A percentile compares a stretch with the other conserved stretches of the same genome.
These are phyloP conservation scores for Pseudomonodictys pantanalensis DNA, from an alignment of 495 filamentous ascomycete species.

Conservation along the genomic window DNA sequence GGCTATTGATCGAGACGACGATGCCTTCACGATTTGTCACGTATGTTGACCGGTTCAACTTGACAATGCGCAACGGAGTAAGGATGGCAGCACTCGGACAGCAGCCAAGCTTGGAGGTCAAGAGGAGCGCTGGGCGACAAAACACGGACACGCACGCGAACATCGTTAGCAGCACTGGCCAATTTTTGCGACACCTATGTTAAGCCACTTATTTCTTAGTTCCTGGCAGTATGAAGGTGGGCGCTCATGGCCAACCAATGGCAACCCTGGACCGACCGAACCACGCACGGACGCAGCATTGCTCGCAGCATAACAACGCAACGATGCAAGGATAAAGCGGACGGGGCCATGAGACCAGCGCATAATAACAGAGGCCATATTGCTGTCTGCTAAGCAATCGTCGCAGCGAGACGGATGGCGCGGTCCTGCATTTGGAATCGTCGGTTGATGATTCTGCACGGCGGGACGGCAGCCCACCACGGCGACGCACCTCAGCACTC, in stretches of 20 bases:
- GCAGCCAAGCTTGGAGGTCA: constrained; percentile 3
- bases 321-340: constrained; percentile 18
- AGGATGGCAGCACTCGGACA: background rate
- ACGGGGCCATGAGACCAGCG: constrained; percentile 13
- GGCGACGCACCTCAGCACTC: background rate
- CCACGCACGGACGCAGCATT: constrained; percentile 22
- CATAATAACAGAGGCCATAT: constrained; percentile 24
- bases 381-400: constrained; percentile 4
- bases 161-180: constrained; percentile 2
- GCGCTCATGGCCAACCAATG: constrained; percentile 14
- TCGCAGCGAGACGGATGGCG: constrained; percentile 14
- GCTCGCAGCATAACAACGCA: constrained; percentile 22
- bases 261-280: constrained; percentile 1
- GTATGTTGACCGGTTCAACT: constrained; percentile 15
- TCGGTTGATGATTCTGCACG: background rate
- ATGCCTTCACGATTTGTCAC: constrained; percentile 15
- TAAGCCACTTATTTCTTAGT: constrained; percentile 25
- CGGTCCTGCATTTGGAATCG: constrained; percentile 14
- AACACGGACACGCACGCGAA: background rate
- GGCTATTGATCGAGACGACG: constrained; percentile 14
- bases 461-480: background rate
- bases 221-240: constrained; percentile 9
- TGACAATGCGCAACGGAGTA: constrained; percentile 4
- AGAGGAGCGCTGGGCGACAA: background rate
- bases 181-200: constrained; percentile 10